These are phyloP conservation scores for Epichloe glyceriae DNA, from an alignment of 2,329 filamentous ascomycete genomes.

Conservation along the genomic window DNA sequence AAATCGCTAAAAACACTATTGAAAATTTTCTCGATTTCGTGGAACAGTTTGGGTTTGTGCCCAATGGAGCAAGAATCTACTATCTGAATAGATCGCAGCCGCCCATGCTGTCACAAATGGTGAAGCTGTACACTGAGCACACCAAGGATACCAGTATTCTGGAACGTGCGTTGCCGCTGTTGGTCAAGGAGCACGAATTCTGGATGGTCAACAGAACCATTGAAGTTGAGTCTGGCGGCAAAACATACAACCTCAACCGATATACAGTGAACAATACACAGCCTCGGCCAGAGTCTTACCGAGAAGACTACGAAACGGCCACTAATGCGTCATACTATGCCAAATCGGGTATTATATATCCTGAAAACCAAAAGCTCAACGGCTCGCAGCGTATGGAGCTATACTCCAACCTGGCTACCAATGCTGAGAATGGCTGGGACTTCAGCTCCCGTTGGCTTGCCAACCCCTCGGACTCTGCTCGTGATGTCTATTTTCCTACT, in stretches of 20 bases:
- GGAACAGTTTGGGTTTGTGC: constrained; percentile 51
- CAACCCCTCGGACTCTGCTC: constrained; percentile 42
- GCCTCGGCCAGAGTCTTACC: constrained; percentile 54
- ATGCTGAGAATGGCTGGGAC: constrained; percentile 55
- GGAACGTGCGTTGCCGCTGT: constrained; percentile 44
- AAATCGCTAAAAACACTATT: constrained; percentile 53
- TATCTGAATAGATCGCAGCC: constrained; percentile 58
- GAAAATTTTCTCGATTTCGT: constrained; percentile 59
- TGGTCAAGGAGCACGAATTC: constrained; percentile 52
- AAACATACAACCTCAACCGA: constrained; percentile 41
- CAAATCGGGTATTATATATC: constrained; percentile 43
- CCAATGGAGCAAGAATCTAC: constrained; percentile 55
- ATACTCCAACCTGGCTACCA: constrained; percentile 50
- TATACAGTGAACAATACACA: constrained; percentile 51
- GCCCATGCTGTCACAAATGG: constrained; percentile 53
- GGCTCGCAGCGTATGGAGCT: constrained; percentile 37
- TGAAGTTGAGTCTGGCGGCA: constrained; percentile 29
- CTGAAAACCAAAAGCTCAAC: constrained; percentile 35
- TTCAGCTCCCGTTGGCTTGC: constrained; percentile 47
- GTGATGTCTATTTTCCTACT: constrained; percentile 51
- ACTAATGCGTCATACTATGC: constrained; percentile 52
- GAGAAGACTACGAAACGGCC: constrained; percentile 53
- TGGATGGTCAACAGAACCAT: constrained; percentile 49
- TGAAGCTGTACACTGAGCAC: constrained; percentile 49
- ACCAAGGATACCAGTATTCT: constrained; percentile 51